Base-by-base conservation (phyloP, 805 yeast species). In the Saccharomycopsis sp. region DNA sequence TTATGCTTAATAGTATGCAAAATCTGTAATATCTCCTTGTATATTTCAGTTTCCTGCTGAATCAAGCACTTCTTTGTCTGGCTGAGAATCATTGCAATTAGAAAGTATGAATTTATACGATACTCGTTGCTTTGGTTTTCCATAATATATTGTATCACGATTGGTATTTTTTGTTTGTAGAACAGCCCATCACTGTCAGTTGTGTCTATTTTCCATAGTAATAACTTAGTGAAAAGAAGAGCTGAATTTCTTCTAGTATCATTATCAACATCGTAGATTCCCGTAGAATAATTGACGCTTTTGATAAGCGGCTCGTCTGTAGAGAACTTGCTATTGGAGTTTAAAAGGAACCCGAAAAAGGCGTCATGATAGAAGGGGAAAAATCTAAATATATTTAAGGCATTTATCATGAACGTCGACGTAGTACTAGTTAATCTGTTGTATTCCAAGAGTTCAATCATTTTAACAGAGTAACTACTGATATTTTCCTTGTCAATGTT, bases 381-480 rank as follows among this genome's bases (percentile, higher is more conserved):
- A 29, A 54, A 54, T 23, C 19, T 15, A 38, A 53, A 62, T 25
- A 59, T 25, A 8, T 65, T 58, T 55, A 68, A 56, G 0, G 80
- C 70, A 12, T 78, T 72, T 1, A 67, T 65, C 9, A 70, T 44
- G 63, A 70, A 83, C 2, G 86, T 69, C 60, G 73, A 57, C 51
- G 70, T 56, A 54, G 78, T 61, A 58, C 76, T 72, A 3, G 83
- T 81, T 12, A 84, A 67, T 3, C 73, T 68, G 53, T 76, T 70
- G 63, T 73, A 83, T 58, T 84, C 86, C 54, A 90, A 75, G 0
- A 75, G 60, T 60, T 89, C 89, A 42, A 90, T 78, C 1, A 89
- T 66, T 15, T 68, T 67, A 44, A 86, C 73, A 17, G 78, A 75
- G 59, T 73, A 72, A 5, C 67, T 64, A 8, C 79, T 74, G 15